Base-by-base conservation (phyloP, 75 land plant species). In the Picea glauca region DNA sequence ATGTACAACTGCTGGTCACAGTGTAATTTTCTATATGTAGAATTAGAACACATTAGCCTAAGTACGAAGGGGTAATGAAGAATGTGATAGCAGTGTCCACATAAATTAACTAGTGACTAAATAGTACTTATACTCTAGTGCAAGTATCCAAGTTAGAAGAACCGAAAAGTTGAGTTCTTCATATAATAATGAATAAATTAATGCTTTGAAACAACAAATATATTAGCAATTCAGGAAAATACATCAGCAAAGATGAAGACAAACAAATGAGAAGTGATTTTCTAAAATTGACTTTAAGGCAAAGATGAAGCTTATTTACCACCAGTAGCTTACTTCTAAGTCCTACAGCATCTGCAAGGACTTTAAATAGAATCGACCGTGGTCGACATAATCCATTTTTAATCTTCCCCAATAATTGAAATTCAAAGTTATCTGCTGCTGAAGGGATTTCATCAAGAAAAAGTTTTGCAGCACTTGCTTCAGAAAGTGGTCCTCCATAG, bases 301-400 rank as follows among this genome's bases (percentile, higher is more conserved):
- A 70, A 70, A 70, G 40, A 43, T 70, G 40, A 43, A n/a, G 17
- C 20, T 38, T 43, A 56, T 70, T 82, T 90, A 96, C 98, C 97
- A 92, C 91, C 86, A 94, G 79, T 81, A 96, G 94, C 67, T 87
- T 89, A 78, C 94, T 88, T 72, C 86, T 89, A 74, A 96, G 89
- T 23, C 97, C 97, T 67, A 94, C 91, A 80, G 91, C 82, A 92
- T 96, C 98, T 64, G 94, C 98, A 81, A 96, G 91, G 72, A 91
- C 97, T 81, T 96, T 96, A 80, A 96, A 96, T 30, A 96, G 83
- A 18, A 96, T 88, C 21, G 97, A 97, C 32, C 97, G 84, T 62
- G 98, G 98, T 35, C 94, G 87, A 76, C 98, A 96, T 77, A 93
- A 86, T 74, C 97, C 97, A 75, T 87, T 81, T 76, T 84, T 90